These are phyloP conservation scores for Ramaria sp. DNA, from an alignment of 768 basidiomycete genomes.

Conservation along the genomic window DNA sequence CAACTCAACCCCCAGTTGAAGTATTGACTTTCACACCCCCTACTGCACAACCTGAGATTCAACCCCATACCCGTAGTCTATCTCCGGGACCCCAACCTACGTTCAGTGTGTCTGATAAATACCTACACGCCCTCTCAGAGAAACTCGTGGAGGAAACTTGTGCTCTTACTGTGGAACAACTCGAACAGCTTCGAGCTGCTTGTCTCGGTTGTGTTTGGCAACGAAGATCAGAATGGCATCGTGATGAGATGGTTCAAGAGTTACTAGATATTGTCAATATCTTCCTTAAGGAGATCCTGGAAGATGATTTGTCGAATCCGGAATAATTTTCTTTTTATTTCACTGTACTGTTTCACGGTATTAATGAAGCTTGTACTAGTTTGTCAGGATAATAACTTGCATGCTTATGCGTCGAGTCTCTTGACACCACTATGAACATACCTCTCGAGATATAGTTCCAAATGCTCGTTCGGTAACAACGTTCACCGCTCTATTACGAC, in stretches of 20 bases:
- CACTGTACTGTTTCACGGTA: no score
- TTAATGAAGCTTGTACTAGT: no score
- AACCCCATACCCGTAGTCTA: conserved; percentile 26
- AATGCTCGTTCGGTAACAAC: no score
- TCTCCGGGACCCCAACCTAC: conserved; percentile 55
- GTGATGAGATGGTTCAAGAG: conserved; percentile 51
- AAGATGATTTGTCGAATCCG: no score
- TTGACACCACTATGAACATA: no score
- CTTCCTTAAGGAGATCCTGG: conserved; percentile 56
- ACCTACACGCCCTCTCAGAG: conserved; percentile 36
- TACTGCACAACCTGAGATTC: not conserved
- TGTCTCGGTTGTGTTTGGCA: conserved; percentile 78
- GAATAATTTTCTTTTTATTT: no score
- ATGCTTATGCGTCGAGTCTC: no score
- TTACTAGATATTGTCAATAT: conserved; percentile 43
- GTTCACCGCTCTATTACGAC: no score
- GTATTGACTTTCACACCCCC: not conserved
- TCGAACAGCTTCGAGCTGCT: conserved; percentile 87
- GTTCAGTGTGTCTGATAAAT: conserved; percentile 51
- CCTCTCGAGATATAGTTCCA: no score
- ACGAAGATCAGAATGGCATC: conserved; percentile 73
- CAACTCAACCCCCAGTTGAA: no score
- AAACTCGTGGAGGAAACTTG: conserved; percentile 44
- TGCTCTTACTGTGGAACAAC: conserved; percentile 68
- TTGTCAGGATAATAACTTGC: no score